Conservation (phyloP, 2,329 filamentous ascomycete genomes). For the Colletotrichum cuscutae region DNA sequence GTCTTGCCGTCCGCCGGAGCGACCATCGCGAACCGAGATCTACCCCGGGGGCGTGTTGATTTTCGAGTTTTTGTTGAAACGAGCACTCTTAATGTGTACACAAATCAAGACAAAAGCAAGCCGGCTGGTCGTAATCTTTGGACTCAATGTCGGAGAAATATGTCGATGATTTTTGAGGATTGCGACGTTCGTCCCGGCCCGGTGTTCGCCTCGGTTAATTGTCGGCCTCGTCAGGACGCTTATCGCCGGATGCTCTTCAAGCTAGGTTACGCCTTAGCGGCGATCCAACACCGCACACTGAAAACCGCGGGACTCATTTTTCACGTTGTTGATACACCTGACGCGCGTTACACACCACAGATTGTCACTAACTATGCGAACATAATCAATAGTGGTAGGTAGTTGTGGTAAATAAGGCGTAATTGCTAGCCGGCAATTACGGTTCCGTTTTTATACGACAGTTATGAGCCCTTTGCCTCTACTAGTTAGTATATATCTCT, state of each 20-base stretch:
- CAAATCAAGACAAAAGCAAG: background rate
- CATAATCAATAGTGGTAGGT: too few species aligned
- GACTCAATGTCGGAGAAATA: background rate
- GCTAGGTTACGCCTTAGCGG: background rate
- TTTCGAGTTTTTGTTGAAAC: background rate
- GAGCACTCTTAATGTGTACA: background rate
- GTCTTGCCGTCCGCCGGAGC: constrained; percentile 16
- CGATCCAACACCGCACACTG: background rate
- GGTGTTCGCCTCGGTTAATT: background rate
- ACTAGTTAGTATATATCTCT: too few species aligned
- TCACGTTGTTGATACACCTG: too few species aligned
- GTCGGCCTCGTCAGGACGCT: background rate
- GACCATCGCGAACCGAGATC: background rate
- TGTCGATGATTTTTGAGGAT: background rate
- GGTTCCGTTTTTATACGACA: too few species aligned
- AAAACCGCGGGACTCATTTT: background rate
- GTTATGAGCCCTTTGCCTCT: too few species aligned
- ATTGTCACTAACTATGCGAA: too few species aligned
- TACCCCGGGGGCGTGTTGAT: background rate
- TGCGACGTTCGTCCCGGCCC: background rate
- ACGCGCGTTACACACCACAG: background rate
- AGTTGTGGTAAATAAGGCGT: too few species aligned
- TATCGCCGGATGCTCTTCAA: background rate
- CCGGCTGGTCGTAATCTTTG: background rate
- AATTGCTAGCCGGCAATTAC: too few species aligned